phyloP scores from a whole-genome alignment of 2,329 filamentous ascomycete species.

The Microdochium trichocladiopsis region DNA sequence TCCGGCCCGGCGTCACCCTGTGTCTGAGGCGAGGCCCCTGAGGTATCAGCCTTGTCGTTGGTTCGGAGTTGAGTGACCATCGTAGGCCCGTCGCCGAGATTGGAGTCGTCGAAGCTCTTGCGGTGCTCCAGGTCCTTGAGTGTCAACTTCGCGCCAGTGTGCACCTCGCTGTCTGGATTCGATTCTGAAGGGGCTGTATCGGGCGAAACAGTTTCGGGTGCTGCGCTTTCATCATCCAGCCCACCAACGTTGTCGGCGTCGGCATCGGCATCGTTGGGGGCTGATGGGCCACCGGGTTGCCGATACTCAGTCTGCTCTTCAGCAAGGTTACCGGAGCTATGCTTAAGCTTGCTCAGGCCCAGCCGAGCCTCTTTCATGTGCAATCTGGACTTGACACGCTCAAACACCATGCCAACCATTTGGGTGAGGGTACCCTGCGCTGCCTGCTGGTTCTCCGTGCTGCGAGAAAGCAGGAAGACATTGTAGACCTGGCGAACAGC shows the following conservation, averaged over 20 bases:
- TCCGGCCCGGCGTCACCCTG: slow-evolving; percentile 45
- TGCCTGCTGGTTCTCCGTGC: slow-evolving; percentile 89
- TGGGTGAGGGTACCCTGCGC: slow-evolving; percentile 95
- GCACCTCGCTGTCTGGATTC: slow-evolving; percentile 21
- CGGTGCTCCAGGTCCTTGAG: slow-evolving; percentile 60
- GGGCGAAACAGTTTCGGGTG: slow-evolving; percentile 18
- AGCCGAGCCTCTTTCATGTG: slow-evolving; percentile 79
- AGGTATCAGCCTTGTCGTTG: slow-evolving; percentile 22
- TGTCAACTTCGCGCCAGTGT: slow-evolving; percentile 45
- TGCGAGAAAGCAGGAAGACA: slow-evolving; percentile 93
- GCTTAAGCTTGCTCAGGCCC: slow-evolving; percentile 44
- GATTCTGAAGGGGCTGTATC: slow-evolving; percentile 15
- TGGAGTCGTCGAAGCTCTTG: slow-evolving; percentile 63
- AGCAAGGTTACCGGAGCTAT: slow-evolving; percentile 43
- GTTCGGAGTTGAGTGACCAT: slow-evolving; percentile 58
- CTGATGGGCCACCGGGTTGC: slow-evolving; percentile 9
- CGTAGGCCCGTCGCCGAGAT: slow-evolving; percentile 58
- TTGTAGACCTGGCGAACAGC: slow-evolving; percentile 98
- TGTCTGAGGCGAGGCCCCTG: slow-evolving; percentile 46
- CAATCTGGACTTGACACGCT: slow-evolving; percentile 80
- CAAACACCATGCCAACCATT: slow-evolving; percentile 98
- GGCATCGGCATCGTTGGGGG: slow-evolving; percentile 18
- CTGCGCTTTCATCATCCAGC: slow-evolving; percentile 31
- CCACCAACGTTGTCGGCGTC: slow-evolving; percentile 24
- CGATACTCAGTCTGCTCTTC: slow-evolving; percentile 35